These are phyloP conservation scores for Geranium rotundifolium DNA, from an alignment of 345 rosid species.

Conservation along the genomic window DNA sequence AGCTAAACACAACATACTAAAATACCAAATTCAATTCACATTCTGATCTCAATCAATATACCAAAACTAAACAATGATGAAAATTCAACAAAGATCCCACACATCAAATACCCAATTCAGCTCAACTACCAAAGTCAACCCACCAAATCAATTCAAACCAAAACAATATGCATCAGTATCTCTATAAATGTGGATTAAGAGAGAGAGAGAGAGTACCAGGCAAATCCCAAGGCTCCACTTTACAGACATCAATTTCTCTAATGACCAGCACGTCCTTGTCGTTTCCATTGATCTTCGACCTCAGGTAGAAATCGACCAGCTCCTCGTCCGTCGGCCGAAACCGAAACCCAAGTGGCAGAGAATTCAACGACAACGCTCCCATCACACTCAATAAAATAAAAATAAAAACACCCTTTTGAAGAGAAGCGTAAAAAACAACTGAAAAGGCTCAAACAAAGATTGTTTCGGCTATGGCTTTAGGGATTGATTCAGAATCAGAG, in stretches of 20 bases:
- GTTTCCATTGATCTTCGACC: constrained; percentile 64
- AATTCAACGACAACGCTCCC: constrained; percentile 35
- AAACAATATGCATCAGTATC: no score
- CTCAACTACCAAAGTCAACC: no score
- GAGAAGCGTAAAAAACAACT: no score
- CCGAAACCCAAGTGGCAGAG: constrained; percentile 73
- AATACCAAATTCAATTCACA: no score
- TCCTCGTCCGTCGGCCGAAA: constrained; percentile 89
- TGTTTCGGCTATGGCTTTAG: background rate
- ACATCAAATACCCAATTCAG: no score
- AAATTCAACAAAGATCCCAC: no score
- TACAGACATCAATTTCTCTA: constrained; percentile 75
- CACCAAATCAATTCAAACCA: no score
- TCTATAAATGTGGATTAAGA: background rate
- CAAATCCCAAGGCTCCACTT: constrained; percentile 92
- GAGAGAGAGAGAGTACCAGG: constrained; percentile 40
- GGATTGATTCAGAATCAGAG: background rate
- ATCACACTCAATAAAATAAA: constrained; percentile 9
- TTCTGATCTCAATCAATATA: no score
- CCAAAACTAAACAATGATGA: no score
- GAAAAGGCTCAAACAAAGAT: background rate
- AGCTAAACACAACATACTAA: no score
- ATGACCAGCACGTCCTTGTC: constrained; percentile 48
- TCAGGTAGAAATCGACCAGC: constrained; percentile 52
- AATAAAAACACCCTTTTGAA: background rate